These are phyloP conservation scores for Spathaspora hagerdaliae DNA, from an alignment of 805 yeast genomes.

Conservation along the genomic window DNA sequence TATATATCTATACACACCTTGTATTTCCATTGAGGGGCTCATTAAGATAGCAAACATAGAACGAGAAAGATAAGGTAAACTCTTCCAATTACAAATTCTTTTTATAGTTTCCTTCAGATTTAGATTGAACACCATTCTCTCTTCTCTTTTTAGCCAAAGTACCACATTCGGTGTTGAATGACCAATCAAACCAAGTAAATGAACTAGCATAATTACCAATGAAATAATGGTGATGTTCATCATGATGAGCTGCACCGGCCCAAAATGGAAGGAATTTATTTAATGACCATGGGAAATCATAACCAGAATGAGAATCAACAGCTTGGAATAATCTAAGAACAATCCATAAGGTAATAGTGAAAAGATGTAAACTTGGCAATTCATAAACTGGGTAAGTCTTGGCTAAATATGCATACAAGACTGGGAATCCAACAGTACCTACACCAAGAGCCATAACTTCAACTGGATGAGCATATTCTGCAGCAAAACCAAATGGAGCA, in stretches of 20 bases:
- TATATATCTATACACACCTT: too few relatives aligned
- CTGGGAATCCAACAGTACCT: slow-evolving; percentile 96
- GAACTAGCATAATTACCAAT: slow-evolving; percentile 93
- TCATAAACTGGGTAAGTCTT: slow-evolving; percentile 32
- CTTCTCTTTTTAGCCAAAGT: slow-evolving; percentile 72
- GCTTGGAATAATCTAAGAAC: slow-evolving; percentile 89
- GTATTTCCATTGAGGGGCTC: too few relatives aligned
- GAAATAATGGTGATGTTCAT: slow-evolving; percentile 93
- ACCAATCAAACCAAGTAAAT: slow-evolving; percentile 94
- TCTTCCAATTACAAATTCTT: slow-evolving; percentile 1
- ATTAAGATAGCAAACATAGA: too few relatives aligned
- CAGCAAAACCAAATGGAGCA: slow-evolving; percentile 95
- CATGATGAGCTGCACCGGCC: slow-evolving; percentile 99
- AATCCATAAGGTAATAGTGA: slow-evolving; percentile 89
- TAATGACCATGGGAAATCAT: slow-evolving; percentile 95
- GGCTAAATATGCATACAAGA: slow-evolving; percentile 73
- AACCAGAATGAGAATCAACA: slow-evolving; percentile 96
- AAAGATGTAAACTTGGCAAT: slow-evolving; percentile 59
- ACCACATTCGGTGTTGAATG: slow-evolving; percentile 87
- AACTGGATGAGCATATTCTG: slow-evolving; percentile 96
- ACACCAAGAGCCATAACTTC: slow-evolving; percentile 89
- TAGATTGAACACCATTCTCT: slow-evolving; percentile 58
- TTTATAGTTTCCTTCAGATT: slow-evolving; percentile 27
- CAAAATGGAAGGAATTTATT: slow-evolving; percentile 91
- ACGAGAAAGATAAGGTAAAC: too few relatives aligned